Evolutionary conservation across 148 eudicot species (phyloP), one percentile per base, ranked within the genome.

Genomic region (Rhododendron ovatum): DNA sequence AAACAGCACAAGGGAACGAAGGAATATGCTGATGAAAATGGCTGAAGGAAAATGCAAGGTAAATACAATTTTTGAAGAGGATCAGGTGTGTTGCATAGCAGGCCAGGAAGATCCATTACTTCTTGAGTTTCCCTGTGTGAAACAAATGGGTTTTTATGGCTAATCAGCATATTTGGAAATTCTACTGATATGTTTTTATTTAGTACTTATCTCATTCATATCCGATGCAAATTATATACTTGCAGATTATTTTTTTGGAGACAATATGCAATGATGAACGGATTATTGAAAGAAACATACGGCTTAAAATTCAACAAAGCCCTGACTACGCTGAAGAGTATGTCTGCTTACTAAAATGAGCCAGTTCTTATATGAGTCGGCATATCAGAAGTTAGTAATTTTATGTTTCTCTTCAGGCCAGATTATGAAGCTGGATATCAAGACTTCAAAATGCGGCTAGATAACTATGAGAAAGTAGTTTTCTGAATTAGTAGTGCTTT

Each of bases 1-100:
- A 89, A 97, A 97, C 86, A 97, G 99, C 89, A 89, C 95, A 47
- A 93, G 94, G 81, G 81, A 84, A 85, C 91, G 98, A 84, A 94
- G 99, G 90, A 97, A 95, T 89, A 94, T 95, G 98, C 91, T 97
- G 88, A 97, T 97, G 96, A 93, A 89, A 91, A 90, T 95, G 98
- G 99, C 99, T 85, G 98, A 97, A 91, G 99, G 99, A 82, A 95
- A 92, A 81, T 97, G 99, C 98, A 97, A 97, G 99, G 99, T 97
- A 89, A 22, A 14, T 28, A 30, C 12, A 14, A 8, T 1, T 24
- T 67, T 30, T 78, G 2, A 28, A 45, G 77, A 79, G 51, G 28
- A 78, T 61, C 87, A 41, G 53, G 30, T 69, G 8, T 81, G 30
- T 17, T 35, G 67, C 28, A 35, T 63, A 30, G 35, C 22, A 80